Percentiles rank a stretch among this genome's conserved stretches.
Evolutionary conservation across 306 rosid species (phyloP).

Genomic region (Vachellia collinsii): DNA sequence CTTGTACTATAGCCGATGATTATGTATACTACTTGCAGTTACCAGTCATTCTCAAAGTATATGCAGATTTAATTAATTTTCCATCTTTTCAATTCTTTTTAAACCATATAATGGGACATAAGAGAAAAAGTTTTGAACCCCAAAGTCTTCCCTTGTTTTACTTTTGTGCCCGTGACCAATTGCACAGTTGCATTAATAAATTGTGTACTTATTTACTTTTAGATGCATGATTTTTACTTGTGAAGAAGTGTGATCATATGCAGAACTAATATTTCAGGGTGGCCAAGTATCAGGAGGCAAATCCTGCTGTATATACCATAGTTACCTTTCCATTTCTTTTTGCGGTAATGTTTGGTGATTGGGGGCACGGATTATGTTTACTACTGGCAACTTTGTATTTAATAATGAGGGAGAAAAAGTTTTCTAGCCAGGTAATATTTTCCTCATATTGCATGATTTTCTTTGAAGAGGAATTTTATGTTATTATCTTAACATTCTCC

Average conservation of each 20-base stretch:
- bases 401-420: constrained; percentile 74
- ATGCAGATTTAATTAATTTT: background rate
- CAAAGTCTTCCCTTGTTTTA: constrained; percentile 11
- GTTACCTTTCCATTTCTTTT: constrained; percentile 96
- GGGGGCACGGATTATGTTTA: constrained; percentile 99
- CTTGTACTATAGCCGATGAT: constrained; percentile 11
- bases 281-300: constrained; percentile 97
- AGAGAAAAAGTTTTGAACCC: background rate
- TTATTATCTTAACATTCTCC: constrained; percentile 9
- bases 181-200: constrained; percentile 24
- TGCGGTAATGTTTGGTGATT: constrained; percentile 99
- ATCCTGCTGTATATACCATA: constrained; percentile 87
- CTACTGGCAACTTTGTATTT: constrained; percentile 76
- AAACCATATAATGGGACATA: constrained; percentile 10
- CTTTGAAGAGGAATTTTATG: background rate
- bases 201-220: constrained; percentile 19
- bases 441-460: background rate
- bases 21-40: constrained; percentile 17
- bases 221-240: background rate
- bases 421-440: constrained; percentile 77
- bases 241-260: constrained; percentile 23
- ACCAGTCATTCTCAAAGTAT: background rate
- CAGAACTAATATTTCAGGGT: constrained; percentile 62
- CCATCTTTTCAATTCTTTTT: background rate
- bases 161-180: constrained; percentile 11